These are phyloP conservation scores for Thraustochytrium sp. DNA, from an alignment of 352 stramenopile species.

Conservation along the genomic window DNA sequence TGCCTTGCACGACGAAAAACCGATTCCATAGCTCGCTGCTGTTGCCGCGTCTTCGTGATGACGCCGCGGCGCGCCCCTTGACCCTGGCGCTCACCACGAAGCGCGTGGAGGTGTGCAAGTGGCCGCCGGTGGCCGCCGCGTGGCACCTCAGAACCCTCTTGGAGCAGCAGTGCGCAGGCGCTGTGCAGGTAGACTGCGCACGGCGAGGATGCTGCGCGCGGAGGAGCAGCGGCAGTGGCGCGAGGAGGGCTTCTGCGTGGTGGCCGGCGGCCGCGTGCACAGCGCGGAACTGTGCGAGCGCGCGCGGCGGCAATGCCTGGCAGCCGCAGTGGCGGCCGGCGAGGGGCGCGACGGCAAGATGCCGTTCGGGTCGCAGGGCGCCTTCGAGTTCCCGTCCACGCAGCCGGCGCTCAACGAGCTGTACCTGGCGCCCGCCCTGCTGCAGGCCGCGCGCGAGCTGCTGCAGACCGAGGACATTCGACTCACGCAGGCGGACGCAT, in stretches of 20 bases:
- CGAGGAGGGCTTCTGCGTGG: not conserved
- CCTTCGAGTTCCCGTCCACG: slow-evolving; percentile 1
- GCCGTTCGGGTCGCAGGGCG: not conserved
- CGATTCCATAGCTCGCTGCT: too few species aligned
- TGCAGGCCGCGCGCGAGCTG: not conserved
- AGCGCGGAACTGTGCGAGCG: not conserved
- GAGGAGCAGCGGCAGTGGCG: not conserved
- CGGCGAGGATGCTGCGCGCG: not conserved
- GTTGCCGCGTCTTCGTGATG: too few species aligned
- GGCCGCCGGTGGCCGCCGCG: too few species aligned
- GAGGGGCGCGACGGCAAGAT: not conserved
- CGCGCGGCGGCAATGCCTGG: not conserved
- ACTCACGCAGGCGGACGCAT: slow-evolving; percentile 5
- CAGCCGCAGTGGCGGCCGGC: not conserved
- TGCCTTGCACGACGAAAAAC: too few species aligned
- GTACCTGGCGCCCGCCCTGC: not conserved
- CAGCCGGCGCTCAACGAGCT: not conserved
- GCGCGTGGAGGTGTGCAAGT: too few species aligned
- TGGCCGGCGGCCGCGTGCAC: not conserved
- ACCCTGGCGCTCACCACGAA: too few species aligned
- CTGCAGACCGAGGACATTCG: not conserved
- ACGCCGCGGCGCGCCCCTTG: too few species aligned
- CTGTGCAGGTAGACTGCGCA: too few species aligned
- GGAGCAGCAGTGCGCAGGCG: too few species aligned
- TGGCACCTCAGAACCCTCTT: too few species aligned